Evolutionary conservation across 805 yeast species (phyloP), one percentile per base, ranked within the genome.

Genomic region (Saturnispora zaruensis): DNA sequence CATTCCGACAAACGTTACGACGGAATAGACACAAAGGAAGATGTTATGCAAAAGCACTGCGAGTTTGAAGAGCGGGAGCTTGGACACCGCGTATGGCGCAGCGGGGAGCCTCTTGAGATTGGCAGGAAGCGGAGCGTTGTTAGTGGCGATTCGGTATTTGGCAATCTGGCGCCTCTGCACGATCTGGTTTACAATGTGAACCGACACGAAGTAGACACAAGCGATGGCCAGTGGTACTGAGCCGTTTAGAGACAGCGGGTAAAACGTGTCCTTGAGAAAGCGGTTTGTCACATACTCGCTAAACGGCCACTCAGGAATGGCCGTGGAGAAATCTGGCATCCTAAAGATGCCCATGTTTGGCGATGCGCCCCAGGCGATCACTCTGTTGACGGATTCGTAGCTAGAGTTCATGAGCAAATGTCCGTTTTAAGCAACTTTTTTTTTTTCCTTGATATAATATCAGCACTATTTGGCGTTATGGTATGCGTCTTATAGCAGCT

Each of bases 1-100:
- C 81, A 82, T 81, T n/a, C 87, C 86, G 21, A 78, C 44, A 54
- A 81, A 81, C 7, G 88, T 81, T 87, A 87, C 82, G 28, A 75
- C 73, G 3, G 87, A 81, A 65, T 81, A 82, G n/a, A 68, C 67
- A 61, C 87, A 82, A 34, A 82, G 73, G 41, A 76, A 72, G 21
- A 79, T 55, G 60, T 82, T 82, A 66, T 82, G 89, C 38, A 78
- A 55, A 14, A 82, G 62, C 25, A 82, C 87, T 46, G 81, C 72
- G 30, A 65, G 44, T 60, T 76, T 77, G 72, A 83, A 82, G 13
- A 63, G 37, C 3, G 53, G 47, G 16, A 74, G 66, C 28, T 65
- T 68, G 13, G 85, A 69, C 45, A 83, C 63, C 8, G 61, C 49
- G 50, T 68, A 70, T 2, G 89, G 87, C 20, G 78, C 82, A 4